A percentile compares a stretch with the other conserved stretches of the same genome.
Evolutionary conservation across 345 rosid genomes (phyloP).

Genomic region (Moricandia arvensis): DNA sequence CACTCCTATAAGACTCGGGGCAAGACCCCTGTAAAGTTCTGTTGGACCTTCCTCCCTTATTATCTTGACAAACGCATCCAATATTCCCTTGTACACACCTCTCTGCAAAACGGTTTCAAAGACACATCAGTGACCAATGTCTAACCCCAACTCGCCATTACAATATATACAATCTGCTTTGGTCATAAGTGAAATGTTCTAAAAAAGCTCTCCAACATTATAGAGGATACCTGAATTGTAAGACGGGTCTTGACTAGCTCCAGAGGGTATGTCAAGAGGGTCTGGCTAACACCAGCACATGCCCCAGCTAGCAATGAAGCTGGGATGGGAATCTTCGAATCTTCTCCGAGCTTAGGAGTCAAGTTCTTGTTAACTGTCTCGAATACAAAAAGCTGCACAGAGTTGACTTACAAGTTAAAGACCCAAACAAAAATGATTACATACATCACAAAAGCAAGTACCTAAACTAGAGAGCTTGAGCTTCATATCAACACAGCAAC

Average conservation of each 20-base stretch:
- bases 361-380: conserved; percentile 79
- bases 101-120: conserved; percentile 43
- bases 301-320: conserved; percentile 90
- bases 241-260: conserved; percentile 87
- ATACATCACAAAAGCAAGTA: not conserved
- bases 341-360: conserved; percentile 66
- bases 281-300: conserved; percentile 96
- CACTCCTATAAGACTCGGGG: conserved; percentile 87
- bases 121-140: not conserved
- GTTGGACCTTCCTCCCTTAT: conserved; percentile 72
- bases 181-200: not conserved
- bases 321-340: conserved; percentile 62
- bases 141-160: not conserved
- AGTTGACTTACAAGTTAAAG: not conserved
- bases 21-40: conserved; percentile 86
- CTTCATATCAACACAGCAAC: not conserved
- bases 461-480: not conserved
- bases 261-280: conserved; percentile 84
- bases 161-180: not conserved
- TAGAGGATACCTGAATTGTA: conserved; percentile 65
- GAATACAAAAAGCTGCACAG: conserved; percentile 70
- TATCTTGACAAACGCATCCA: conserved; percentile 77
- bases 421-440: not conserved
- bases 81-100: conserved; percentile 65
- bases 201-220: not conserved